A percentile compares a stretch with the other conserved stretches of the same genome.
Conservation (phyloP, 2,329 filamentous ascomycete genomes). For the Phaeosphaeria sp. region DNA sequence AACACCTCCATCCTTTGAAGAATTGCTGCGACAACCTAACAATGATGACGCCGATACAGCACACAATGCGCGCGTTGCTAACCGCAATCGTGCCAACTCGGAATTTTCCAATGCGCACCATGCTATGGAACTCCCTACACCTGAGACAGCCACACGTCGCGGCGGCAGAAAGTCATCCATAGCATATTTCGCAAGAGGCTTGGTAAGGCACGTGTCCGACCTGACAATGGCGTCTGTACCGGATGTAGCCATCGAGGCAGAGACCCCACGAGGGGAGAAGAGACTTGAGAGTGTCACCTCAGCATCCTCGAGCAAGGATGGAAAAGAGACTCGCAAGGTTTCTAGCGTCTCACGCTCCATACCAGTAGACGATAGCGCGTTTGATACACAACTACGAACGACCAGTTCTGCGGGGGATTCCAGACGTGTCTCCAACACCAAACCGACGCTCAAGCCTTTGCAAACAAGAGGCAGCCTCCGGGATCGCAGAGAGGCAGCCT, state of each 20-base stretch:
- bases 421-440: background rate
- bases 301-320: conserved; percentile 7
- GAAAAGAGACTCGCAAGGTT: background rate
- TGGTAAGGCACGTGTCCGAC: conserved; percentile 30
- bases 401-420: background rate
- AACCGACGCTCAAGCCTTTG: background rate
- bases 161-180: conserved; percentile 31
- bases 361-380: background rate
- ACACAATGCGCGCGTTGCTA: conserved; percentile 12
- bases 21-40: conserved; percentile 21
- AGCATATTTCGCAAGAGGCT: conserved; percentile 30
- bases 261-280: background rate
- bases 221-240: background rate
- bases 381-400: background rate
- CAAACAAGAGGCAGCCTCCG: conserved; percentile 20
- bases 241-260: background rate
- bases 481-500: conserved; percentile 36
- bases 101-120: background rate
- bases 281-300: conserved; percentile 3
- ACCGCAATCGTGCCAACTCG: conserved; percentile 12
- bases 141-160: conserved; percentile 8
- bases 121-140: background rate
- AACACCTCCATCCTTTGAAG: conserved; percentile 29
- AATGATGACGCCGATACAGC: conserved; percentile 16
- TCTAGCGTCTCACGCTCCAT: background rate